Conservation (phyloP, 225 moss, liverwort and hornwort species). For the Polytrichum commune region DNA sequence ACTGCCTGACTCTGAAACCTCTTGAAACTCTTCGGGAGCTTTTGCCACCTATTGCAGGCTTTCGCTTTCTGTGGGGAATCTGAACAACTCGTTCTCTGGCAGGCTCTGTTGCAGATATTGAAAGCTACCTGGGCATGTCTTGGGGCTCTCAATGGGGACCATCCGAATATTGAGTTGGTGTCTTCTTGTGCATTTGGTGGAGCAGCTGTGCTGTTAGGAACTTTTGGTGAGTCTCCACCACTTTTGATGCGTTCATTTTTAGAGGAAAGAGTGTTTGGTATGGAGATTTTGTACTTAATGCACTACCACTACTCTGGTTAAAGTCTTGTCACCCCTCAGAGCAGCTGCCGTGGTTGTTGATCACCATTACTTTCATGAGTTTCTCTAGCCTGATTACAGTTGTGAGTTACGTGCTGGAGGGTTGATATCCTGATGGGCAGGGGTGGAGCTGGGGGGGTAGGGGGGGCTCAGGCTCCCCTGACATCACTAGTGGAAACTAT, state of each 20-base stretch:
- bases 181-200: slow-evolving; percentile 79
- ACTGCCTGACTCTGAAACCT: too few species aligned
- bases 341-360: background rate
- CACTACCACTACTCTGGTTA: too few species aligned
- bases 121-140: slow-evolving; percentile 67
- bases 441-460: background rate
- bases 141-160: slow-evolving; percentile 55
- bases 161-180: slow-evolving; percentile 53
- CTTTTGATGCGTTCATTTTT: background rate
- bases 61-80: background rate
- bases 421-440: background rate
- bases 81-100: slow-evolving; percentile 11
- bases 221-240: slow-evolving; percentile 54
- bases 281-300: background rate
- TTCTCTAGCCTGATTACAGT: too few species aligned
- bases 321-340: too few species aligned
- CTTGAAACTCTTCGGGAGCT: too few species aligned
- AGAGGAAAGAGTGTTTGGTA: slow-evolving; percentile 4
- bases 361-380: background rate
- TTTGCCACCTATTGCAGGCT: too few species aligned
- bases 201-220: slow-evolving; percentile 78
- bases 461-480: too few species aligned
- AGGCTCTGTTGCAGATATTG: slow-evolving; percentile 77
- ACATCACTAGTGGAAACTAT: too few species aligned
- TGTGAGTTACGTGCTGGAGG: background rate